A percentile compares a stretch with the other conserved stretches of the same genome.
These are phyloP conservation scores for Theobroma cacao DNA, from an alignment of 345 rosid species.

Conservation along the genomic window DNA sequence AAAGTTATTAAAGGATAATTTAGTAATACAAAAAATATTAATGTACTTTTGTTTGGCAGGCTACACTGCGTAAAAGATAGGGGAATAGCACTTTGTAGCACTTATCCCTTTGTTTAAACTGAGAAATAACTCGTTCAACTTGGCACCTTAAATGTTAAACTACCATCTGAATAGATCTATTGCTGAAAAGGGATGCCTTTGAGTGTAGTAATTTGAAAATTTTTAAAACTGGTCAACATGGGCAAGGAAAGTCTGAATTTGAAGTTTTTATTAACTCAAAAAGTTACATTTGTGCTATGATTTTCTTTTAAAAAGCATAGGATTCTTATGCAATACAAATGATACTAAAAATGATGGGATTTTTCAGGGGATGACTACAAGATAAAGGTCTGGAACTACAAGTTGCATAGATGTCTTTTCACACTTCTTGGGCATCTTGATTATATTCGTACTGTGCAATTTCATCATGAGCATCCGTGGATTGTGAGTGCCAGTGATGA, in stretches of 20 bases:
- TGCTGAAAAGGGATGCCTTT: not conserved
- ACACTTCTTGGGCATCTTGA: conserved; percentile 97
- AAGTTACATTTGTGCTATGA: not conserved
- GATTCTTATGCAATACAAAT: not conserved
- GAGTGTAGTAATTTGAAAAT: not conserved
- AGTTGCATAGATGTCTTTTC: conserved; percentile 85
- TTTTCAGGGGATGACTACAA: conserved; percentile 93
- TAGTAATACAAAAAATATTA: not conserved
- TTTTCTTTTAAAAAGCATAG: not conserved
- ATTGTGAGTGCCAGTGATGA: conserved; percentile 98
- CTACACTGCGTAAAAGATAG: not conserved
- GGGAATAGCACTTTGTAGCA: not conserved
- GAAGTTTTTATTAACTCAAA: not conserved
- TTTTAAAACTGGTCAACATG: not conserved
- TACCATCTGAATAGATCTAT: not conserved
- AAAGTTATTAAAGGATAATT: not conserved
- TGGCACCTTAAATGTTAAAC: not conserved
- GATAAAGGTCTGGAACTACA: conserved; percentile 98
- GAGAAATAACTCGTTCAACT: not conserved
- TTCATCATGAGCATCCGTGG: conserved; percentile 97
- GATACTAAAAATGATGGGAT: conserved; percentile 13
- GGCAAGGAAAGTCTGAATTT: not conserved
- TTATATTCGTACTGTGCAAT: conserved; percentile 94
- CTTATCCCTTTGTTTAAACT: not conserved
- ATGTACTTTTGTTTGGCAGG: not conserved